Evolutionary conservation across 345 rosid species (phyloP).

Genomic region (Turnera subulata): DNA sequence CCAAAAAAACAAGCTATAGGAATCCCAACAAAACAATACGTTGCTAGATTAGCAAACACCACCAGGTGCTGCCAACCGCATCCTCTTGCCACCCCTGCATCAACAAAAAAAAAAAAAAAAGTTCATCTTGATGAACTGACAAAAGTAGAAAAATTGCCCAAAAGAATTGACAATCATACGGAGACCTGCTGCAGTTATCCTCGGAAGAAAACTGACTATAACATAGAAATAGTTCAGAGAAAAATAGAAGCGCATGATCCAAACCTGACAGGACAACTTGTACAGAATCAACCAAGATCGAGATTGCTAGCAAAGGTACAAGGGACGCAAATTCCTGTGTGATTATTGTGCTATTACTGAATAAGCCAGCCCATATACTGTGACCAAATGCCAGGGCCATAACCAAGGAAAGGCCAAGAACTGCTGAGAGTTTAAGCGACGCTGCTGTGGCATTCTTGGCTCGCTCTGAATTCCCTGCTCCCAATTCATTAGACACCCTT

Average conservation of each 20-base stretch:
- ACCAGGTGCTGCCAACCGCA: conserved; percentile 76
- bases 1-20: conserved; percentile 47
- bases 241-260: background rate
- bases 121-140: too few relatives aligned
- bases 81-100: conserved; percentile 69
- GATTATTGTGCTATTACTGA: conserved; percentile 40
- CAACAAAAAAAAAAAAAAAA: too few relatives aligned
- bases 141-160: background rate
- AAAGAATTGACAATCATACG: background rate
- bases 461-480: conserved; percentile 39
- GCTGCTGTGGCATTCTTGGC: conserved; percentile 16
- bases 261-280: conserved; percentile 69
- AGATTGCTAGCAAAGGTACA: conserved; percentile 47
- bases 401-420: conserved; percentile 46
- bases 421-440: conserved; percentile 24
- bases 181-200: too few relatives aligned
- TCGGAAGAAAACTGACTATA: too few relatives aligned
- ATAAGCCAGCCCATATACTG: conserved; percentile 56
- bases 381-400: conserved; percentile 46
- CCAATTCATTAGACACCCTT: conserved; percentile 58
- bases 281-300: conserved; percentile 52
- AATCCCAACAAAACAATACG: conserved; percentile 47
- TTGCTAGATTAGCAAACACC: conserved; percentile 42
- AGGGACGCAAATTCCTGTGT: conserved; percentile 42
- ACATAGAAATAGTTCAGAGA: too few relatives aligned